phyloP scores from a whole-genome alignment of 2,329 filamentous ascomycete species.

The Paecilomyces niveus region DNA sequence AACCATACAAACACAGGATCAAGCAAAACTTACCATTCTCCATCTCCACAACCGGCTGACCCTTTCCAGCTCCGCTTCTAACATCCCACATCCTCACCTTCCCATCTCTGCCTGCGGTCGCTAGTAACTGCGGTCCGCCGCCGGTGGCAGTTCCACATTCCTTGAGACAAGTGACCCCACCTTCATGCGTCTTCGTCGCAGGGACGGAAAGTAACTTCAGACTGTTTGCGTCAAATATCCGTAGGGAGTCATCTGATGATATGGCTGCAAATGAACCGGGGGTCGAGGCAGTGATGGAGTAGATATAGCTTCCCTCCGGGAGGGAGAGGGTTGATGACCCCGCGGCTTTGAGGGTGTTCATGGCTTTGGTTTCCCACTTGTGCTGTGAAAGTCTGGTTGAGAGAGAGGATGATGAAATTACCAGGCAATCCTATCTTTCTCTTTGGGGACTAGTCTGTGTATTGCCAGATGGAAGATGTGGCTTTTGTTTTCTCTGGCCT shows the following conservation, averaged over 20 bases:
- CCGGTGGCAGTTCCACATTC: conserved; percentile 15
- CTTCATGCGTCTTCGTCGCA: conserved; percentile 22
- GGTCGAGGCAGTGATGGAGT: conserved; percentile 26
- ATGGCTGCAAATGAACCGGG: conserved; percentile 32
- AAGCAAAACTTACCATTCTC: conserved; percentile 24
- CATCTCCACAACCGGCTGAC: conserved; percentile 23
- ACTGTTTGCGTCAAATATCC: conserved; percentile 30
- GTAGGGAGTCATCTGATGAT: conserved; percentile 40
- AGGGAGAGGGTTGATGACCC: conserved; percentile 32
- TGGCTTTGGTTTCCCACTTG: conserved; percentile 3
- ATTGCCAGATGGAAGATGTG: too few relatives aligned
- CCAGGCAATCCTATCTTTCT: too few relatives aligned
- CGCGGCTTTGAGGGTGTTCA: conserved; percentile 26
- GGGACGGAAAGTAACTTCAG: conserved; percentile 24
- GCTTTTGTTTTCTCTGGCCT: too few relatives aligned
- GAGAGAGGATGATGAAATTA: too few relatives aligned
- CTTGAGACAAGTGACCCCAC: conserved; percentile 32
- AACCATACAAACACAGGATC: conserved; percentile 1
- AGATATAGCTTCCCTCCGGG: conserved; percentile 36
- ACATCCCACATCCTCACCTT: conserved; percentile 36
- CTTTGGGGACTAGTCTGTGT: too few relatives aligned
- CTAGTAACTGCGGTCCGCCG: conserved; percentile 19
- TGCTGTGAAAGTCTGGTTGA: too few relatives aligned
- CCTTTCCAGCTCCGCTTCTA: conserved; percentile 19
- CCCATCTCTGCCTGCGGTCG: conserved; percentile 35